These are phyloP conservation scores for Candida sp. DNA, from an alignment of 1,139 yeast genomes.

Conservation along the genomic window DNA sequence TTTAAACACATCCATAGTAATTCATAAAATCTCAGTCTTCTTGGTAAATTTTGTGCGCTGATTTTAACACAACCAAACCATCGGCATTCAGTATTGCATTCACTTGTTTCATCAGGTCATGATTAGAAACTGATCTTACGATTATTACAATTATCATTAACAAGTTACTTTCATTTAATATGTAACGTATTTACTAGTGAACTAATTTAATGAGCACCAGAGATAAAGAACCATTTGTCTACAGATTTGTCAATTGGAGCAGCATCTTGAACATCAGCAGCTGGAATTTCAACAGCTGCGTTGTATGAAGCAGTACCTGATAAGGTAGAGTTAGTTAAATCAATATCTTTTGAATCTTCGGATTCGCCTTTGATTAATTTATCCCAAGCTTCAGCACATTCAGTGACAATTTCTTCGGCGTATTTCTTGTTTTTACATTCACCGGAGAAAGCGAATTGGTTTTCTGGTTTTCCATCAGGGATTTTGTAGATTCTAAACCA, in stretches of 20 bases:
- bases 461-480: slow-evolving; percentile 90
- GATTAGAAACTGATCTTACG: too few species aligned
- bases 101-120: too few species aligned
- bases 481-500: slow-evolving; percentile 97
- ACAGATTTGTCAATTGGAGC: slow-evolving; percentile 96
- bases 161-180: too few species aligned
- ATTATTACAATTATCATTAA: too few species aligned
- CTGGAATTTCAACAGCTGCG: slow-evolving; percentile 56
- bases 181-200: too few species aligned
- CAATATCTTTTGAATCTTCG: slow-evolving; percentile 50
- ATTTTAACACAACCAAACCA: too few species aligned
- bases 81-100: too few species aligned
- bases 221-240: slow-evolving; percentile 99
- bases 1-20: slow-evolving; percentile 24
- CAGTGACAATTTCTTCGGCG: slow-evolving; percentile 68
- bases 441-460: slow-evolving; percentile 83
- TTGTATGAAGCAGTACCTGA: slow-evolving; percentile 51
- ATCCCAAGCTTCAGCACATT: slow-evolving; percentile 81
- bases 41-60: too few species aligned
- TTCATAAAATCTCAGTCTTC: too few species aligned
- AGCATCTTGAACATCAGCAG: slow-evolving; percentile 68
- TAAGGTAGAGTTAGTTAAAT: slow-evolving; percentile 73
- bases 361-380: slow-evolving; percentile 55
- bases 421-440: slow-evolving; percentile 68
- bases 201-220: slow-evolving; percentile 75